phyloP scores from a whole-genome alignment of 805 yeast genomes.

The Starmerella vaccinii region DNA sequence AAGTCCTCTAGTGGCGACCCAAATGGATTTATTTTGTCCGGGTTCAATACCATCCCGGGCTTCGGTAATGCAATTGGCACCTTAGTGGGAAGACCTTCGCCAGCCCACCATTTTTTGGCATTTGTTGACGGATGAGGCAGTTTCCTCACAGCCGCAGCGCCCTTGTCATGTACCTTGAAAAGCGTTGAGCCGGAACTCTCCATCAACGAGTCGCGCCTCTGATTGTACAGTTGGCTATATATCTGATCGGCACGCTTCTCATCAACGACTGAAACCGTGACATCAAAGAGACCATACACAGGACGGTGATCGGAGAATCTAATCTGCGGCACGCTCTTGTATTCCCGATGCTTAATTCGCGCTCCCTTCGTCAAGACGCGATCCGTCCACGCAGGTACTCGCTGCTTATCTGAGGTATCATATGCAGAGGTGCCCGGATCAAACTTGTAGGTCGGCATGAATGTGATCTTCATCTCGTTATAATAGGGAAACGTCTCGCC shows the following conservation, averaged over 20 bases:
- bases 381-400: conserved; percentile 97
- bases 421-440: conserved; percentile 73
- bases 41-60: conserved; percentile 49
- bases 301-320: conserved; percentile 84
- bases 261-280: conserved; percentile 59
- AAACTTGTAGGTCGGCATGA: conserved; percentile 85
- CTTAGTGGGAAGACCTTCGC: conserved; percentile 64
- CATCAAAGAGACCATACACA: conserved; percentile 67
- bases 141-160: background rate
- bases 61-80: conserved; percentile 42
- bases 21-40: conserved; percentile 62
- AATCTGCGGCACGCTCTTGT: conserved; percentile 52
- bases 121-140: conserved; percentile 89
- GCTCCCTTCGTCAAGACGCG: conserved; percentile 61
- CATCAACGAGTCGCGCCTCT: conserved; percentile 36
- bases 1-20: conserved; percentile 42
- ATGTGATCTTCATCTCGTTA: conserved; percentile 63
- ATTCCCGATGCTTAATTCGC: conserved; percentile 43
- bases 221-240: conserved; percentile 49
- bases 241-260: conserved; percentile 48
- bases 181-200: conserved; percentile 27
- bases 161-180: conserved; percentile 6
- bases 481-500: conserved; percentile 67
- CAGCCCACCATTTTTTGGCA: conserved; percentile 81
- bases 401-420: conserved; percentile 82